phyloP scores from a whole-genome alignment of 2,329 filamentous ascomycete species.

The Hypoxylon sp. region DNA sequence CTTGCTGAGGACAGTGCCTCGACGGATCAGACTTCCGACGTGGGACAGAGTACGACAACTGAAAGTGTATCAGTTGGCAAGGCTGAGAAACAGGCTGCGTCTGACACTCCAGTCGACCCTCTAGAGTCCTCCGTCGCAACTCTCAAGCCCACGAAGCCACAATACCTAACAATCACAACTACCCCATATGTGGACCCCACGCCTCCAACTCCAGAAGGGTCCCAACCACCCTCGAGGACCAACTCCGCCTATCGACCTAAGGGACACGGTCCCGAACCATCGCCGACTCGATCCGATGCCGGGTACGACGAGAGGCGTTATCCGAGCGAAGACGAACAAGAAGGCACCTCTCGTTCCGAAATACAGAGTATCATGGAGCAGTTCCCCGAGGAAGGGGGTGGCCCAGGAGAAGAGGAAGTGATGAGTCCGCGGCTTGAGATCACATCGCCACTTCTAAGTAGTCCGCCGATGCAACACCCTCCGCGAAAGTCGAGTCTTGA shows the following conservation, averaged over 20 bases:
- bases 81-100: constrained; percentile 15
- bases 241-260: constrained; percentile 69
- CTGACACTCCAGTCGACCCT: constrained; percentile 35
- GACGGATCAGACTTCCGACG: constrained; percentile 18
- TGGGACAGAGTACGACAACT: constrained; percentile 12
- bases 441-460: constrained; percentile 82
- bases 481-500: constrained; percentile 90
- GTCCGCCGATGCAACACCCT: constrained; percentile 76
- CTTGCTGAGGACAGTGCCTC: constrained; percentile 25
- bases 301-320: constrained; percentile 71
- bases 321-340: constrained; percentile 73
- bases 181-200: constrained; percentile 70
- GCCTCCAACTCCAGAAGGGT: constrained; percentile 69
- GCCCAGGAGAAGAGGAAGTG: constrained; percentile 83
- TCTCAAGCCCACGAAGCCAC: constrained; percentile 63
- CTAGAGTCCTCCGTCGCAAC: constrained; percentile 66
- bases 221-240: constrained; percentile 71
- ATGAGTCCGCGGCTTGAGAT: constrained; percentile 92
- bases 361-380: constrained; percentile 99
- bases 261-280: constrained; percentile 60
- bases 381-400: constrained; percentile 82
- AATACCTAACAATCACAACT: constrained; percentile 65
- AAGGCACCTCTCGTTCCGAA: constrained; percentile 82
- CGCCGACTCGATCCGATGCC: constrained; percentile 69
- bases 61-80: constrained; percentile 16